phyloP scores from a whole-genome alignment of 208 protist genomes.

The Trypanosoma rangeli region DNA sequence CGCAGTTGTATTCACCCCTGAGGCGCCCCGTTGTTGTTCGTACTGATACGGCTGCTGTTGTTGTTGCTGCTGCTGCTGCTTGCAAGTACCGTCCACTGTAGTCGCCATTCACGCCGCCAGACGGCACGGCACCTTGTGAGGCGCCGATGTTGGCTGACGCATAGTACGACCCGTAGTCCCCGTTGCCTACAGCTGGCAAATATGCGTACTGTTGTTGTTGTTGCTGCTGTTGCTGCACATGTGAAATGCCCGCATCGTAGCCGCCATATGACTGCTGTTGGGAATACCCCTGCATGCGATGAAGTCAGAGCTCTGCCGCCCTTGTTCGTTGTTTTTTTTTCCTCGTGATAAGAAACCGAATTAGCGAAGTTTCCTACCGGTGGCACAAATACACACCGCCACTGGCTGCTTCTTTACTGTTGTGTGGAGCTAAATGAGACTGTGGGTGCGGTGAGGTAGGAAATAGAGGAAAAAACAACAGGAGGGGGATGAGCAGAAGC shows the following conservation, averaged over 20 bases:
- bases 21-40: slow-evolving; percentile 5
- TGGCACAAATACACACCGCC: not conserved
- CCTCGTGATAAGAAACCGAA: not conserved
- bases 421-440: not conserved
- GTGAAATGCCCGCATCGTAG: slow-evolving; percentile 1
- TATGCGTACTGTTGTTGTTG: slow-evolving; percentile 8
- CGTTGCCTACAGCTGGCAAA: not conserved
- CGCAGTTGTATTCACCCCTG: not conserved
- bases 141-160: not conserved
- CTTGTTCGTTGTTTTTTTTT: slow-evolving; percentile 6
- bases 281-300: slow-evolving; percentile 6
- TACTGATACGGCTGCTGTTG: slow-evolving; percentile 16
- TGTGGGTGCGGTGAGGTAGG: not conserved
- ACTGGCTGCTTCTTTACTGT: not conserved
- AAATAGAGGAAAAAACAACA: not conserved
- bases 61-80: slow-evolving; percentile 6
- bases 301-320: not conserved
- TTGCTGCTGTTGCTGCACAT: slow-evolving; percentile 25
- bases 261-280: slow-evolving; percentile 2
- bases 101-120: not conserved
- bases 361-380: not conserved
- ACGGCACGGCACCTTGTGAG: not conserved
- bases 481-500: not conserved
- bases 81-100: slow-evolving; percentile 5
- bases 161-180: slow-evolving; percentile 21